A percentile compares a stretch with the other conserved stretches of the same genome.
These are phyloP conservation scores for Fusarium sp. DNA, from an alignment of 2,329 filamentous ascomycete genomes.

Conservation along the genomic window DNA sequence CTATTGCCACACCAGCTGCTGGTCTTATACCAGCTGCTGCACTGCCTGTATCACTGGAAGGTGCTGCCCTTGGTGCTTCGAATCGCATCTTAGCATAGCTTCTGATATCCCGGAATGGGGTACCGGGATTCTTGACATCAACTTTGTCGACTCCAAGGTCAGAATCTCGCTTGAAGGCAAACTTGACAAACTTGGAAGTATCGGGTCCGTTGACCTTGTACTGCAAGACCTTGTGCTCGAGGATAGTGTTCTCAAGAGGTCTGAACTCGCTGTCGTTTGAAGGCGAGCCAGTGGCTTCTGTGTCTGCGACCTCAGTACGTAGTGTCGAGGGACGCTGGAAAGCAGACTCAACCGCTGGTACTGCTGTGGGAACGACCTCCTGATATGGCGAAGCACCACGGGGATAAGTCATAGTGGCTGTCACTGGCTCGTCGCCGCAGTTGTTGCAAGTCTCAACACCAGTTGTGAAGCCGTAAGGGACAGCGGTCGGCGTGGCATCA, in stretches of 20 bases:
- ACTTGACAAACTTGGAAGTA: slow-evolving; percentile 18
- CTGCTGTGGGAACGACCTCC: slow-evolving; percentile 24
- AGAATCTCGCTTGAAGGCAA: slow-evolving; percentile 12
- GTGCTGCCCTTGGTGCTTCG: slow-evolving; percentile 7
- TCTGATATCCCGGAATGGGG: slow-evolving; percentile 4
- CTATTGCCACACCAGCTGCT: slow-evolving; percentile 15
- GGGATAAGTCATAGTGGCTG: slow-evolving; percentile 46
- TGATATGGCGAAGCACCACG: slow-evolving; percentile 42
- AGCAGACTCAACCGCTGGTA: slow-evolving; percentile 8
- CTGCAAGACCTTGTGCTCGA: slow-evolving; percentile 31
- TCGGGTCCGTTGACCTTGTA: slow-evolving; percentile 6
- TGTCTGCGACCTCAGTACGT: slow-evolving; percentile 23
- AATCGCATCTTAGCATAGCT: slow-evolving; percentile 27
- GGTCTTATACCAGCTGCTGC: slow-evolving; percentile 16
- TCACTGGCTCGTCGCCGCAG: slow-evolving; percentile 42
- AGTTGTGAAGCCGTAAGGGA: slow-evolving; percentile 44
- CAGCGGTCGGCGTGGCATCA: slow-evolving; percentile 30
- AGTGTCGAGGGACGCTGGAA: slow-evolving; percentile 32
- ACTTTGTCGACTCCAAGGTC: background rate
- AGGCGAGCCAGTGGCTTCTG: slow-evolving; percentile 23
- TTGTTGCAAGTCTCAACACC: slow-evolving; percentile 35
- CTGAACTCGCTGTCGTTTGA: background rate
- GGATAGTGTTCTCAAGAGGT: slow-evolving; percentile 31
- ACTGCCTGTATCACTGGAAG: slow-evolving; percentile 19
- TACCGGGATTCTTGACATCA: background rate